phyloP scores from a whole-genome alignment of 306 rosid species.

The Fragaria nilgerrensis region DNA sequence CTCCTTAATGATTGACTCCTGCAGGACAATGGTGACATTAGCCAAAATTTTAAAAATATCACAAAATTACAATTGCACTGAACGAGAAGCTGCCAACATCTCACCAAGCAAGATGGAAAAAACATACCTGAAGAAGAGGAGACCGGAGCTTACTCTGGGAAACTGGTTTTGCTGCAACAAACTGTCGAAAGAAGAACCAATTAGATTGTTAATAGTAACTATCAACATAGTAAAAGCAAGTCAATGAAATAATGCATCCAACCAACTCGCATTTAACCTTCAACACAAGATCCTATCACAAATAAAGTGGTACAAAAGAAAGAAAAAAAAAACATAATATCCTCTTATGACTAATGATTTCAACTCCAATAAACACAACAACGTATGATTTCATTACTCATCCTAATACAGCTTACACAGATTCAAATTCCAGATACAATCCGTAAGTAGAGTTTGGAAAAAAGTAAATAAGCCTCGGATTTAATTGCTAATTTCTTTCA shows the following conservation, averaged over 20 bases:
- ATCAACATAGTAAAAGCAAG: not conserved
- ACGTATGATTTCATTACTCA: not conserved
- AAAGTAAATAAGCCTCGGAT: not conserved
- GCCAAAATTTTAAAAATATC: too few species aligned
- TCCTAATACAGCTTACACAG: not conserved
- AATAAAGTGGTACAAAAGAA: not conserved
- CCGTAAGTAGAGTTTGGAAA: not conserved
- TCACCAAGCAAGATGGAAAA: constrained; percentile 8
- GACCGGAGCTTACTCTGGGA: constrained; percentile 48
- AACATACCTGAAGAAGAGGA: constrained; percentile 82
- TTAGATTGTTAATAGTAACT: constrained; percentile 5
- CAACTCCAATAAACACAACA: not conserved
- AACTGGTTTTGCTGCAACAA: constrained; percentile 38
- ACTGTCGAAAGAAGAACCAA: constrained; percentile 35
- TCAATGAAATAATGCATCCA: not conserved
- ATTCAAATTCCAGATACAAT: too few species aligned
- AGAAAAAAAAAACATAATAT: not conserved
- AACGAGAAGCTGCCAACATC: not conserved
- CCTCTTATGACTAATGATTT: not conserved
- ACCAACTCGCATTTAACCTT: not conserved
- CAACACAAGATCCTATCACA: not conserved
- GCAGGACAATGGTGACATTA: constrained; percentile 16
- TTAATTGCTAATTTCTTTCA: not conserved
- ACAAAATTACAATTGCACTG: not conserved
- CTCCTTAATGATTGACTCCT: constrained; percentile 72